These are phyloP conservation scores for Trichoderma sp. DNA, from an alignment of 2,329 filamentous ascomycete genomes.

Conservation along the genomic window DNA sequence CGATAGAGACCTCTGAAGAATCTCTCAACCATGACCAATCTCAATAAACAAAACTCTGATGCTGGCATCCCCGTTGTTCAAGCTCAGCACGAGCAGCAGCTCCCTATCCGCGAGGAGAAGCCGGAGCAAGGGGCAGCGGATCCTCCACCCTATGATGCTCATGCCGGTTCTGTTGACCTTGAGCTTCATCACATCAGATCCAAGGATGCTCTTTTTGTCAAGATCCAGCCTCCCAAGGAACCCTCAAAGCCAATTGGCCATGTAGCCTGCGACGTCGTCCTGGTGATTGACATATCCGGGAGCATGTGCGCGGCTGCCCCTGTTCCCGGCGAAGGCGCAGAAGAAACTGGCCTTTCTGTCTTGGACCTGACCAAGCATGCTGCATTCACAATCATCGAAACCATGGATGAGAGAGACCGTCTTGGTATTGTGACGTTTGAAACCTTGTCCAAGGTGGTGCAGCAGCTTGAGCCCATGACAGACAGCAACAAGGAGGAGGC, in stretches of 20 bases:
- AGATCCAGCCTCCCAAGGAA: conserved; percentile 42
- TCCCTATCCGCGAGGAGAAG: conserved; percentile 1
- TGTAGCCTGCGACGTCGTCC: conserved; percentile 56
- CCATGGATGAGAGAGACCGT: conserved; percentile 51
- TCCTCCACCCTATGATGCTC: background rate
- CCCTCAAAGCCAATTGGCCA: conserved; percentile 35
- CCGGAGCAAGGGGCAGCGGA: background rate
- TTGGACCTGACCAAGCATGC: conserved; percentile 61
- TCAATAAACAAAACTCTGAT: background rate
- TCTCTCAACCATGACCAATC: background rate
- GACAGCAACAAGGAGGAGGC: conserved; percentile 42
- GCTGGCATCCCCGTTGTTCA: background rate
- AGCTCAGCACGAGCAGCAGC: background rate
- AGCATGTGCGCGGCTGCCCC: conserved; percentile 53
- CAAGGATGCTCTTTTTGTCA: conserved; percentile 43
- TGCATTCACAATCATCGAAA: conserved; percentile 55
- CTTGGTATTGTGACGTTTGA: conserved; percentile 58
- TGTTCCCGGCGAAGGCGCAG: conserved; percentile 42
- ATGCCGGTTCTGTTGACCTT: conserved; percentile 20
- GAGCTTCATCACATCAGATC: conserved; percentile 40
- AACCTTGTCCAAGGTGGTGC: conserved; percentile 40
- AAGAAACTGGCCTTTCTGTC: conserved; percentile 51
- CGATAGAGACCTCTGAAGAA: background rate
- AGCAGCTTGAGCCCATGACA: conserved; percentile 48
- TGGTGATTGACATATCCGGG: conserved; percentile 59